A percentile compares a stretch with the other conserved stretches of the same genome.
Evolutionary conservation across 306 rosid species (phyloP).

Genomic region (Quercus cerris): DNA sequence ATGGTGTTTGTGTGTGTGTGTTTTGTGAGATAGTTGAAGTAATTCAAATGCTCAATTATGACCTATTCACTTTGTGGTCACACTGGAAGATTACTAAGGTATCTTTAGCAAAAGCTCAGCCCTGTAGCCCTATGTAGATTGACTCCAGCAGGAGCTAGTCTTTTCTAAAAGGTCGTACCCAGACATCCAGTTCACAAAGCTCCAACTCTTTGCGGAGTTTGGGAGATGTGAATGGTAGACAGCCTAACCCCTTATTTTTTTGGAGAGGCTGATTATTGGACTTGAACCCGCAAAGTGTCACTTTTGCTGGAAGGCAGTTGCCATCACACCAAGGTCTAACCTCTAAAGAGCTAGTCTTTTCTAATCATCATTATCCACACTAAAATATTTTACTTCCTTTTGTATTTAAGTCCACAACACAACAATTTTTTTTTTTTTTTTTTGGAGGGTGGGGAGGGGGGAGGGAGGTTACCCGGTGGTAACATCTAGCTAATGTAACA

Average conservation of each 20-base stretch:
- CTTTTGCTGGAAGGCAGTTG: no score
- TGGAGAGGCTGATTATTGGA: no score
- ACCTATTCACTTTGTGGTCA: background rate
- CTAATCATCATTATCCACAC: background rate
- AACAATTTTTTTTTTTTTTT: background rate
- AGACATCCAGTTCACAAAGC: no score
- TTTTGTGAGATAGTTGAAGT: background rate
- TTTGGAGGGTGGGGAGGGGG: no score
- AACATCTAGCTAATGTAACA: background rate
- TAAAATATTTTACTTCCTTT: background rate
- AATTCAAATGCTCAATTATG: background rate
- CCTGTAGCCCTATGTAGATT: background rate
- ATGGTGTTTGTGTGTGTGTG: background rate
- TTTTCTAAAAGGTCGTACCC: background rate
- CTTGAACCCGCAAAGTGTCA: no score
- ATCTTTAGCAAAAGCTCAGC: conserved; percentile 6
- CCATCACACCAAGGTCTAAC: no score
- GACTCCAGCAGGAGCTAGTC: background rate
- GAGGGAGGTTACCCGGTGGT: background rate
- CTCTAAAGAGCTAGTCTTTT: background rate
- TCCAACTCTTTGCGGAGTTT: no score
- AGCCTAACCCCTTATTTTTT: no score
- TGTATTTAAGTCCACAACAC: background rate
- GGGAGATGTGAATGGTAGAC: no score
- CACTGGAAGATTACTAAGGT: conserved; percentile 6